Percentiles rank a stretch among this genome's conserved stretches.
Evolutionary conservation across 2,329 filamentous ascomycete species (phyloP).

Genomic region (Fusarium odoratissimum): DNA sequence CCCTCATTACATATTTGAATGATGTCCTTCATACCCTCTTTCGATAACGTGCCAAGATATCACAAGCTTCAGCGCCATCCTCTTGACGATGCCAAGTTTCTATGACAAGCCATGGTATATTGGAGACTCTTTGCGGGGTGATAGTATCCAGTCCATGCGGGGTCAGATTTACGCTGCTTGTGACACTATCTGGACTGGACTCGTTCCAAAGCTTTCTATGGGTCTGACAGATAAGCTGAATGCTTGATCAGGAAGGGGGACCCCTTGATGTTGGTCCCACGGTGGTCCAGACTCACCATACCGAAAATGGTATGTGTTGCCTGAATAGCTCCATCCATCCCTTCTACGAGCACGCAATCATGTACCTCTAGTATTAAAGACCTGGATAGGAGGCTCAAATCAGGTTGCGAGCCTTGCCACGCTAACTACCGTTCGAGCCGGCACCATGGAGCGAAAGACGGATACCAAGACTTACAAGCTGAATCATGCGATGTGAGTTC

Average conservation of each 20-base stretch:
- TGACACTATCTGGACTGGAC: neutral
- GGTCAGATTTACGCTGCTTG: too few relatives aligned
- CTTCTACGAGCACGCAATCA: neutral
- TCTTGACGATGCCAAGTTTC: neutral
- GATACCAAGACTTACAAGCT: neutral
- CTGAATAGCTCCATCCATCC: neutral
- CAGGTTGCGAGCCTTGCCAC: neutral
- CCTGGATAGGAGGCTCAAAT: neutral
- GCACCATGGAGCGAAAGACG: neutral
- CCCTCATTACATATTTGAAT: neutral
- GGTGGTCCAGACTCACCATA: neutral
- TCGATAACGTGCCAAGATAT: neutral
- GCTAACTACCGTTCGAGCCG: neutral
- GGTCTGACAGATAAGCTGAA: too few relatives aligned
- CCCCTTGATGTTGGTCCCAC: neutral
- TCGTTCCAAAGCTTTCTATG: neutral
- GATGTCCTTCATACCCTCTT: neutral
- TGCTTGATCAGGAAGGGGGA: neutral
- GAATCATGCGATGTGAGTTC: neutral
- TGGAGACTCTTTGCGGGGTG: neutral
- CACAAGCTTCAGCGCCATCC: too few relatives aligned
- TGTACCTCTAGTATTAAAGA: neutral
- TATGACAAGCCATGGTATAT: neutral
- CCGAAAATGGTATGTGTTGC: neutral
- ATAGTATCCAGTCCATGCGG: neutral